Base-by-base conservation (phyloP, 305 asterid genomes). In the Fraxinus baroniana region DNA sequence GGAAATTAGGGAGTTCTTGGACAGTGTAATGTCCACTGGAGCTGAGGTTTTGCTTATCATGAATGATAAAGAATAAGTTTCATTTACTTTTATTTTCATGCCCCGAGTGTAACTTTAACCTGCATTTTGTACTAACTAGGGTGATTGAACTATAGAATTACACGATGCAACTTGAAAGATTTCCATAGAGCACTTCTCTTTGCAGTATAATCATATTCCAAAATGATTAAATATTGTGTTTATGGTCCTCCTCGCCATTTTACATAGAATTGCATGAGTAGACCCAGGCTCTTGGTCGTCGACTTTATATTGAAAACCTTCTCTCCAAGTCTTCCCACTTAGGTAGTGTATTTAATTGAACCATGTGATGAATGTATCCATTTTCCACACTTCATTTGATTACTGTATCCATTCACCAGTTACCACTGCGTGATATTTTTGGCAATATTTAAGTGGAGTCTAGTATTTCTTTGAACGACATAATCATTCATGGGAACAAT, bases 41-140 rank as follows among this genome's bases (percentile, higher is more conserved):
- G 97, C 95, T 18, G 95, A 95, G 86, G 84, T 91, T 86, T 87
- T 95, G 81, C 97, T 95, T 20, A 89, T 94, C 79, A 83, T 82
- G 95, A 89, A 89, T 80, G 85, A 80, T 52, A 79, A 87, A 78
- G 77, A 81, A 75, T 85, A 88, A 89, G 60, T 39, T 80, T 7
- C 7, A 41, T 9, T 76, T 36, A 13, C 84, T 20, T 49, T 66
- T 26, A 26, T 24, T 12, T 26, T 8, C 28, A 3, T 66, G 73
- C 73, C 3, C 1, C 18, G 12, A 66, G 35, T 22, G 35, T 66
- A 66, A 26, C 36, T 8, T 26, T 66, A 66, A 10, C 73, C 15
- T 64, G 72, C 72, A 64, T 64, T 64, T 64, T 64, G 28, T 20
- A 64, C 72, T 1, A 26, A n/a, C 35, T 15, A 66, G 2, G 17